Conservation (phyloP, 192 early-diverging fungal species). For the Coemansia sp. region DNA sequence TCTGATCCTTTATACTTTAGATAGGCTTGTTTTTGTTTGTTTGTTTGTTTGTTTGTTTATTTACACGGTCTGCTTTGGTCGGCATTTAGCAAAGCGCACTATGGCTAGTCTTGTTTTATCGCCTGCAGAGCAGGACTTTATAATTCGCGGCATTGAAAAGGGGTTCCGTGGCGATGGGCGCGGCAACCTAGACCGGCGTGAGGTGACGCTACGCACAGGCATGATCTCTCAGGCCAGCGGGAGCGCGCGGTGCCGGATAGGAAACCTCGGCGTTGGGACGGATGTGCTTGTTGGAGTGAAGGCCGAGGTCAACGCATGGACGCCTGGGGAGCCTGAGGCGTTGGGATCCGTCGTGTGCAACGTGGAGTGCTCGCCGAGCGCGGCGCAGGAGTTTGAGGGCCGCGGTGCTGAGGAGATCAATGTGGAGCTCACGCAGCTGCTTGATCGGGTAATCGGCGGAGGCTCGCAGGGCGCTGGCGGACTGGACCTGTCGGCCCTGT, state of each 20-base stretch:
- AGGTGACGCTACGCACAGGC: conserved; percentile 79
- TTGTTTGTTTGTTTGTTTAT: neutral
- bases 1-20: too few species aligned
- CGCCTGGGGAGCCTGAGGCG: conserved; percentile 62
- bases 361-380: conserved; percentile 91
- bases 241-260: conserved; percentile 67
- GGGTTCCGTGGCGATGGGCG: conserved; percentile 91
- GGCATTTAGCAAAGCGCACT: neutral
- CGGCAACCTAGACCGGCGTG: conserved; percentile 70
- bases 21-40: neutral
- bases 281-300: conserved; percentile 95
- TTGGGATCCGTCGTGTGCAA: conserved; percentile 72
- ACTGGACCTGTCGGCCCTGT: conserved; percentile 79
- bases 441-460: conserved; percentile 74
- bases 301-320: conserved; percentile 74
- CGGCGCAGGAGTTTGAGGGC: conserved; percentile 77
- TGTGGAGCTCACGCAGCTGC: conserved; percentile 78
- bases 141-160: conserved; percentile 73
- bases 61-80: neutral
- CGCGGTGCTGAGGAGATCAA: conserved; percentile 80
- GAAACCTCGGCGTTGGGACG: conserved; percentile 71
- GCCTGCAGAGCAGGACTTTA: conserved; percentile 81
- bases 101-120: conserved; percentile 65
- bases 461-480: conserved; percentile 69
- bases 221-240: conserved; percentile 90